Conservation (phyloP, 129 eudicot species). For the Tanacetum coccineum region DNA sequence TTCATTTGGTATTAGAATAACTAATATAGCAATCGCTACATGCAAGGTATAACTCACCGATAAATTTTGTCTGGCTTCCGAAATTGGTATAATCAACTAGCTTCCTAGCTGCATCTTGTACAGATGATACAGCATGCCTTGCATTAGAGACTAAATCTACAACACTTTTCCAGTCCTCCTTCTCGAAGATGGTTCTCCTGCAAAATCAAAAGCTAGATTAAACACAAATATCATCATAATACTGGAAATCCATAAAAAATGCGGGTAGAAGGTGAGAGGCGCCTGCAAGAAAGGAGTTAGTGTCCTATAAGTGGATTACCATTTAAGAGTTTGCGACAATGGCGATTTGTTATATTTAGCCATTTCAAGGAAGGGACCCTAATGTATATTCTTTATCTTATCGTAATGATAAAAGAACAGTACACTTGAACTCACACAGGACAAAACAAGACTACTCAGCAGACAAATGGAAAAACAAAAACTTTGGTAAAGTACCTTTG, state of each 20-base stretch:
- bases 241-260: background rate
- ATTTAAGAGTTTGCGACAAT: too few species aligned
- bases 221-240: conserved; percentile 12
- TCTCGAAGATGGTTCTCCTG: conserved; percentile 73
- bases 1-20: background rate
- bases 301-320: too few species aligned
- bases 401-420: too few species aligned
- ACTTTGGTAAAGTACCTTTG: too few species aligned
- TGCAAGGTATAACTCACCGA: conserved; percentile 44
- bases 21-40: background rate
- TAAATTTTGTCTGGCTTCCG: background rate
- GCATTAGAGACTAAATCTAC: conserved; percentile 75
- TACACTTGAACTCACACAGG: too few species aligned
- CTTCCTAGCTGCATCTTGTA: conserved; percentile 92
- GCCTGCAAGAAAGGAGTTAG: too few species aligned
- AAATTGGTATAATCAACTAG: conserved; percentile 35
- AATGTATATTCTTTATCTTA: too few species aligned
- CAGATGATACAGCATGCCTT: conserved; percentile 76
- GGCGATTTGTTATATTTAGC: too few species aligned
- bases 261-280: too few species aligned
- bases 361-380: too few species aligned
- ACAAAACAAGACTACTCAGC: too few species aligned
- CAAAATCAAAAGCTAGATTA: conserved; percentile 13
- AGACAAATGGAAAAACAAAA: too few species aligned
- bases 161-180: conserved; percentile 82